These are phyloP conservation scores for Teunomyces barrocoloradensis DNA, from an alignment of 805 yeast species.

Conservation along the genomic window DNA sequence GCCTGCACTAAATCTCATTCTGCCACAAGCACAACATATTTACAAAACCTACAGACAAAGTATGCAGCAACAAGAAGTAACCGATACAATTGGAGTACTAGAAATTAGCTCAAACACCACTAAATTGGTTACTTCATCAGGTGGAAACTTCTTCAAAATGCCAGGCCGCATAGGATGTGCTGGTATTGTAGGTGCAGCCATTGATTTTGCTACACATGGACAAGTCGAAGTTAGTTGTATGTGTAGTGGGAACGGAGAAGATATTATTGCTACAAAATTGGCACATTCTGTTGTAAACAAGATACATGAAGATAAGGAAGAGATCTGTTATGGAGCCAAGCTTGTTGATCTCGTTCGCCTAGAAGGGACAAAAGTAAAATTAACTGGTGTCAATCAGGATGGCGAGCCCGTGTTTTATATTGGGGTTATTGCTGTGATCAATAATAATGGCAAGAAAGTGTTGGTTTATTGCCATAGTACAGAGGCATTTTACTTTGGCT, in stretches of 20 bases:
- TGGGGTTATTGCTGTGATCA: constrained; percentile 28
- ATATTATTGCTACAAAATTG: constrained; percentile 44
- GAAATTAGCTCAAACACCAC: constrained; percentile 13
- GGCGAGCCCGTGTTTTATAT: constrained; percentile 22
- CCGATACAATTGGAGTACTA: constrained; percentile 48
- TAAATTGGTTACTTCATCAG: constrained; percentile 45
- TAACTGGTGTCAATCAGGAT: constrained; percentile 12
- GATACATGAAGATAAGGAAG: constrained; percentile 13
- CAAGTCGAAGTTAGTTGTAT: constrained; percentile 26
- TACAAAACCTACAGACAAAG: constrained; percentile 7
- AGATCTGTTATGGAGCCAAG: constrained; percentile 13
- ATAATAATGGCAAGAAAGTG: constrained; percentile 9
- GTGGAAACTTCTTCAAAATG: constrained; percentile 50
- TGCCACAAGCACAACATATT: constrained; percentile 9
- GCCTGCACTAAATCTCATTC: constrained; percentile 5
- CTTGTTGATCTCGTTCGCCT: constrained; percentile 16
- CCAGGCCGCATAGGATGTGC: constrained; percentile 57
- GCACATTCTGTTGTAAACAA: constrained; percentile 26
- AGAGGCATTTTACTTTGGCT: constrained; percentile 25
- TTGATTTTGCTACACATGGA: constrained; percentile 21
- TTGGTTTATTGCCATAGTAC: constrained; percentile 39
- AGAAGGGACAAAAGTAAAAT: constrained; percentile 7
- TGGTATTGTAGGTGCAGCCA: constrained; percentile 47
- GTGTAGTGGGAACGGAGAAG: constrained; percentile 61
- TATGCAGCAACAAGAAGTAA: constrained; percentile 12